phyloP scores from a whole-genome alignment of 257 asterid genomes.

The Plantago major region DNA sequence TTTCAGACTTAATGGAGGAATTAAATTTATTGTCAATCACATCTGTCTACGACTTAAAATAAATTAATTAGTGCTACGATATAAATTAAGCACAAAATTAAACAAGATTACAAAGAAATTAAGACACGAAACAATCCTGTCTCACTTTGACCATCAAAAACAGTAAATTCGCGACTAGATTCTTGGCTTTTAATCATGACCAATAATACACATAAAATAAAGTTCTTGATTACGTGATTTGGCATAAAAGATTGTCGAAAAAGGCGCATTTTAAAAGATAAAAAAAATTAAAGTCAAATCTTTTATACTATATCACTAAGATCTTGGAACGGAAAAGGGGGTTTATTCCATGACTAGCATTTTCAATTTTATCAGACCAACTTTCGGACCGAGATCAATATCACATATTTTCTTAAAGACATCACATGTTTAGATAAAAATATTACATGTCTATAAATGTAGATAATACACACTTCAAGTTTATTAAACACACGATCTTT shows the following conservation, averaged over 20 bases:
- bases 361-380: too few relatives aligned
- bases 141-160: slow-evolving; percentile 9
- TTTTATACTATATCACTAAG: slow-evolving; percentile 20
- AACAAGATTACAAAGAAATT: not conserved
- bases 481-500: too few relatives aligned
- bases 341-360: too few relatives aligned
- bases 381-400: too few relatives aligned
- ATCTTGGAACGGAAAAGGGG: slow-evolving; percentile 19
- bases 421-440: too few relatives aligned
- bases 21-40: slow-evolving; percentile 3
- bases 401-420: too few relatives aligned
- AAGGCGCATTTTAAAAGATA: slow-evolving; percentile 4
- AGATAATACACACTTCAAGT: too few relatives aligned
- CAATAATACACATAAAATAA: not conserved
- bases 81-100: not conserved
- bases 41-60: not conserved
- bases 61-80: not conserved
- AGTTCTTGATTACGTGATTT: not conserved
- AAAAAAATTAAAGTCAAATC: slow-evolving; percentile 31
- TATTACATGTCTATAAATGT: too few relatives aligned
- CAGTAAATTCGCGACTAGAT: not conserved
- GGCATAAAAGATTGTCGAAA: slow-evolving; percentile 9
- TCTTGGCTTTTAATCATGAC: slow-evolving; percentile 8
- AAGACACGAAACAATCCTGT: slow-evolving; percentile 10
- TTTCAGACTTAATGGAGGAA: not conserved